A percentile compares a stretch with the other conserved stretches of the same genome.
These are phyloP conservation scores for Wickerhamiella kurtzmanii DNA, from an alignment of 805 yeast species.

Conservation along the genomic window DNA sequence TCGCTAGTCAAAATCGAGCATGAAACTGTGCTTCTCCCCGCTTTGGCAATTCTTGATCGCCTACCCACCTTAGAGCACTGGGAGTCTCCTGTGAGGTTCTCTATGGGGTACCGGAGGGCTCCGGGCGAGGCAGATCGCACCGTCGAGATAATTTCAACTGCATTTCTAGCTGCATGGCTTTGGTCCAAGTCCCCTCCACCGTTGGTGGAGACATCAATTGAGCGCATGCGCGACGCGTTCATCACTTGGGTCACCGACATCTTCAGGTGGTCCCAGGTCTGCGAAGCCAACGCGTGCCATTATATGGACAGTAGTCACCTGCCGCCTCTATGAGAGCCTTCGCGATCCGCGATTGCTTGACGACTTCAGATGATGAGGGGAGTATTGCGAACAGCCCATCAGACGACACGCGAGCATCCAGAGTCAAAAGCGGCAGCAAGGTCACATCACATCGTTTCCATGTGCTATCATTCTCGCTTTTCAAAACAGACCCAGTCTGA, in stretches of 20 bases:
- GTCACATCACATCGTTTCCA: conserved; percentile 29
- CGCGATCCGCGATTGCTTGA: conserved; percentile 6
- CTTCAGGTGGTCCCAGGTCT: not conserved
- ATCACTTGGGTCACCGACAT: not conserved
- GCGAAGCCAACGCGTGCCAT: conserved; percentile 17
- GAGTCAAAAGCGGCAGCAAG: conserved; percentile 23
- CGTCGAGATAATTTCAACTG: not conserved
- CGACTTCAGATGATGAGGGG: conserved; percentile 3
- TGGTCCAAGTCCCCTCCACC: not conserved
- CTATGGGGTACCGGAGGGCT: not conserved
- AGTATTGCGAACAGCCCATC: conserved; percentile 12
- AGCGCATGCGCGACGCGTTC: not conserved
- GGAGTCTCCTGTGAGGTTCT: not conserved
- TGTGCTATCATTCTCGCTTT: conserved; percentile 19
- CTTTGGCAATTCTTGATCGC: not conserved
- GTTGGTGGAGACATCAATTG: not conserved
- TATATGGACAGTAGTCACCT: conserved; percentile 20
- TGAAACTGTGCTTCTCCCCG: not conserved
- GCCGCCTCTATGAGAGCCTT: conserved; percentile 16
- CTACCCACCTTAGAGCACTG: not conserved
- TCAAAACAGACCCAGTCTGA: conserved; percentile 9
- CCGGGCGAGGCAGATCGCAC: not conserved
- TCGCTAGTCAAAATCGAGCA: not conserved
- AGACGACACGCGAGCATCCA: conserved; percentile 19
- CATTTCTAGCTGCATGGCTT: conserved; percentile 1